Evolutionary conservation across 345 rosid species (phyloP).

Genomic region (Boechera retrofracta): DNA sequence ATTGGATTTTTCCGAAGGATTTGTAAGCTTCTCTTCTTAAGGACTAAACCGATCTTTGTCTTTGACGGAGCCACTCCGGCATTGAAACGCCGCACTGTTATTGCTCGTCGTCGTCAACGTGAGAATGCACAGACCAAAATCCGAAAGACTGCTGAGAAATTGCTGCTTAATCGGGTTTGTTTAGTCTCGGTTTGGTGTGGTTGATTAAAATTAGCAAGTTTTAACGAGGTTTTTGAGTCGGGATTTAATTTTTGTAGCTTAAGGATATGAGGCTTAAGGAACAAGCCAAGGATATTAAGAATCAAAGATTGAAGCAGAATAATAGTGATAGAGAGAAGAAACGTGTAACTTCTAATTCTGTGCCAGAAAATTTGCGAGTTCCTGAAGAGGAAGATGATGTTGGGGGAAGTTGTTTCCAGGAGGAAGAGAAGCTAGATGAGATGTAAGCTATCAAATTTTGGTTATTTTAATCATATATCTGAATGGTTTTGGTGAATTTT

Average conservation of each 20-base stretch:
- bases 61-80: constrained; percentile 95
- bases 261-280: constrained; percentile 79
- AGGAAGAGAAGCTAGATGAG: constrained; percentile 37
- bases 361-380: constrained; percentile 10
- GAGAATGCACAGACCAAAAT: constrained; percentile 94
- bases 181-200: background rate
- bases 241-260: constrained; percentile 53
- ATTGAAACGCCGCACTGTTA: constrained; percentile 90
- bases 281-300: constrained; percentile 70
- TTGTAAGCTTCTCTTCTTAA: constrained; percentile 79
- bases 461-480: background rate
- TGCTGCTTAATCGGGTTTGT: constrained; percentile 75
- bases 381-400: background rate
- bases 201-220: constrained; percentile 4
- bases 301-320: constrained; percentile 56
- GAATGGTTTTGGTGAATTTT: background rate
- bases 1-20: constrained; percentile 91
- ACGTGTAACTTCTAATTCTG: background rate
- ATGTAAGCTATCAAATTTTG: constrained; percentile 27
- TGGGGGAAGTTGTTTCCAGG: background rate
- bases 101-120: constrained; percentile 87
- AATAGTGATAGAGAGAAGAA: constrained; percentile 51
- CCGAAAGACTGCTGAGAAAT: constrained; percentile 91
- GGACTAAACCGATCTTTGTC: constrained; percentile 90
- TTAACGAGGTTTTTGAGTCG: background rate